A percentile compares a stretch with the other conserved stretches of the same genome.
Conservation (phyloP, 2,329 filamentous ascomycete species). For the Colletotrichum cereale region DNA sequence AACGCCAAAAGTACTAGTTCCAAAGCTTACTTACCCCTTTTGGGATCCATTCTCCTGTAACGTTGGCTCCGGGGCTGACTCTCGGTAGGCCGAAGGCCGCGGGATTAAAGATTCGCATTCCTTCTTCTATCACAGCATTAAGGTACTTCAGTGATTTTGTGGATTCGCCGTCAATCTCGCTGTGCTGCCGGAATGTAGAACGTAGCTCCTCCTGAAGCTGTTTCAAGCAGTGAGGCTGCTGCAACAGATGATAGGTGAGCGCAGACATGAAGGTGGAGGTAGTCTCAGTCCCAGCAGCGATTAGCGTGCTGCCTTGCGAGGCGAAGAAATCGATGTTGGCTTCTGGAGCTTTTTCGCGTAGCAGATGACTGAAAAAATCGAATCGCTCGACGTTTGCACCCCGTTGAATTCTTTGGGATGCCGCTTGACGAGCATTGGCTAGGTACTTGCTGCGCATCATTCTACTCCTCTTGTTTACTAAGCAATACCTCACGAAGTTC, state of each 20-base stretch:
- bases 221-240: slow-evolving; percentile 2
- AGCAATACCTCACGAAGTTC: slow-evolving; percentile 1
- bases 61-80: slow-evolving; percentile 16
- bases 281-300: slow-evolving; percentile 24
- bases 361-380: slow-evolving; percentile 27
- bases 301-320: slow-evolving; percentile 9
- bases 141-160: slow-evolving; percentile 21
- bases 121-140: slow-evolving; percentile 15
- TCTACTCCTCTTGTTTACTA: slow-evolving; percentile 21
- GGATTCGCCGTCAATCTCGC: slow-evolving; percentile 7
- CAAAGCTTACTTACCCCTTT: slow-evolving; percentile 9
- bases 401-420: not conserved
- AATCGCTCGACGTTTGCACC: slow-evolving; percentile 13
- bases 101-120: slow-evolving; percentile 27
- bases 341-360: slow-evolving; percentile 17
- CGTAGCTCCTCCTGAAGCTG: slow-evolving; percentile 10
- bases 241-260: slow-evolving; percentile 16
- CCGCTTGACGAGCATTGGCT: not conserved
- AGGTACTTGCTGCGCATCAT: slow-evolving; percentile 18
- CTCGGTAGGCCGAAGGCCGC: slow-evolving; percentile 18
- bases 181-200: not conserved
- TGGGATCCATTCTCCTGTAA: slow-evolving; percentile 19
- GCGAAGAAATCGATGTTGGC: slow-evolving; percentile 24
- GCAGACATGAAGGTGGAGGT: slow-evolving; percentile 26
- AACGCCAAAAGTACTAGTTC: not conserved